Percentiles rank a stretch among this genome's conserved stretches.
These are phyloP conservation scores for Candida endomychidarum DNA, from an alignment of 805 yeast genomes.

Conservation along the genomic window DNA sequence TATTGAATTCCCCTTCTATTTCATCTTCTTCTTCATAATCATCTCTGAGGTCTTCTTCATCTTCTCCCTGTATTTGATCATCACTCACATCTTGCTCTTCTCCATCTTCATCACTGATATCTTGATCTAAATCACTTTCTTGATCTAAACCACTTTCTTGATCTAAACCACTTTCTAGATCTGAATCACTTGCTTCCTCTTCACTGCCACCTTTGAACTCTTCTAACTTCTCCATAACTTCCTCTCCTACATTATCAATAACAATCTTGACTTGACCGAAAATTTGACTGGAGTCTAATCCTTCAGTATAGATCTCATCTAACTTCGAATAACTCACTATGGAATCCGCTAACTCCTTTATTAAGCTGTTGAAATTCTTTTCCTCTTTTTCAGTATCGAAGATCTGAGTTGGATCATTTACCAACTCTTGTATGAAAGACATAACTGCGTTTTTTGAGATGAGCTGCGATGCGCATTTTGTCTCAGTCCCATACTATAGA, in stretches of 20 bases:
- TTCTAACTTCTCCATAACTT: constrained; percentile 57
- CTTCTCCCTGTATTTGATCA: neutral
- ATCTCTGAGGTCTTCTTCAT: constrained; percentile 8
- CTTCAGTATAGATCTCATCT: constrained; percentile 81
- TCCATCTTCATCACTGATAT: constrained; percentile 24
- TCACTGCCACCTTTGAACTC: constrained; percentile 38
- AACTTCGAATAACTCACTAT: constrained; percentile 57
- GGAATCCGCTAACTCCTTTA: constrained; percentile 59
- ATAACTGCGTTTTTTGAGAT: constrained; percentile 12
- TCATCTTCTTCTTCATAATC: constrained; percentile 27
- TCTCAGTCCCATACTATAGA: neutral
- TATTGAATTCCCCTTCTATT: constrained; percentile 16
- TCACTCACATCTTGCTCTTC: constrained; percentile 13
- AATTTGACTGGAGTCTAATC: constrained; percentile 85
- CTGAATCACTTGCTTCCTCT: constrained; percentile 14
- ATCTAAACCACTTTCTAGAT: constrained; percentile 9
- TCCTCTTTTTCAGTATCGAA: constrained; percentile 10
- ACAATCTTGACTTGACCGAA: constrained; percentile 92
- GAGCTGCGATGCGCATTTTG: constrained; percentile 14
- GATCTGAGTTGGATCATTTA: constrained; percentile 17
- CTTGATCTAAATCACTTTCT: constrained; percentile 19
- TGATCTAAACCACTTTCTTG: constrained; percentile 19
- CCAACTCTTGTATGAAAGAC: constrained; percentile 14
- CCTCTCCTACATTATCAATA: constrained; percentile 72
- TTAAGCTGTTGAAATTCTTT: constrained; percentile 27